These are phyloP conservation scores for Colletotrichum chrysophilum DNA, from an alignment of 2,329 filamentous ascomycete species.

Conservation along the genomic window DNA sequence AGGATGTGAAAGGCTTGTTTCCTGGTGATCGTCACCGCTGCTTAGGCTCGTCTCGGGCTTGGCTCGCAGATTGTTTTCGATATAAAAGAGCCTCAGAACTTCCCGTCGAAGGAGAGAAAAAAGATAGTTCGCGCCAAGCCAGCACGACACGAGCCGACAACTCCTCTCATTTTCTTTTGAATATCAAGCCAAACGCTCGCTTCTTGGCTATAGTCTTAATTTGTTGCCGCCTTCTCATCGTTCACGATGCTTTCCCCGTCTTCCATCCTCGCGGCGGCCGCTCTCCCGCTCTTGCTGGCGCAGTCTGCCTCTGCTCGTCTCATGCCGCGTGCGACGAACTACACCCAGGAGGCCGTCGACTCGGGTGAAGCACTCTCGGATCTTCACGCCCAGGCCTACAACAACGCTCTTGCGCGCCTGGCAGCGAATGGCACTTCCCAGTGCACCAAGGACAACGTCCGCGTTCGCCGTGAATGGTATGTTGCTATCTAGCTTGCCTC, in stretches of 20 bases:
- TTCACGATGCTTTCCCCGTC: not conserved
- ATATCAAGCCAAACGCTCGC: not conserved
- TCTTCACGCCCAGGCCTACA: not conserved
- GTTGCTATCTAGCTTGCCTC: not conserved
- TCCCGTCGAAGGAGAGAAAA: not conserved
- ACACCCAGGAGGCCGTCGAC: not conserved
- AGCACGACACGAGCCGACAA: not conserved
- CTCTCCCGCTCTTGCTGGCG: not conserved
- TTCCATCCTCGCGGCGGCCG: not conserved
- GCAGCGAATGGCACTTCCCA: not conserved
- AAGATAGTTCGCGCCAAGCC: not conserved
- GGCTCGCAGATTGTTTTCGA: not conserved
- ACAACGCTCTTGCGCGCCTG: not conserved
- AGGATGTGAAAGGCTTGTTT: not conserved
- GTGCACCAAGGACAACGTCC: not conserved
- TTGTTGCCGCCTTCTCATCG: not conserved
- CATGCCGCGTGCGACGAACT: not conserved
- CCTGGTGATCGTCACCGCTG: not conserved
- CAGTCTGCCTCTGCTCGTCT: not conserved
- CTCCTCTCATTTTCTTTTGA: not conserved
- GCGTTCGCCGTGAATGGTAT: not conserved
- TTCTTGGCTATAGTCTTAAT: not conserved
- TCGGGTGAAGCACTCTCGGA: not conserved
- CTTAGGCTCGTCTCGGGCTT: not conserved
- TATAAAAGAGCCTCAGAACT: not conserved